phyloP scores from a whole-genome alignment of 768 basidiomycete species.

The Phanerochaete carnosa region DNA sequence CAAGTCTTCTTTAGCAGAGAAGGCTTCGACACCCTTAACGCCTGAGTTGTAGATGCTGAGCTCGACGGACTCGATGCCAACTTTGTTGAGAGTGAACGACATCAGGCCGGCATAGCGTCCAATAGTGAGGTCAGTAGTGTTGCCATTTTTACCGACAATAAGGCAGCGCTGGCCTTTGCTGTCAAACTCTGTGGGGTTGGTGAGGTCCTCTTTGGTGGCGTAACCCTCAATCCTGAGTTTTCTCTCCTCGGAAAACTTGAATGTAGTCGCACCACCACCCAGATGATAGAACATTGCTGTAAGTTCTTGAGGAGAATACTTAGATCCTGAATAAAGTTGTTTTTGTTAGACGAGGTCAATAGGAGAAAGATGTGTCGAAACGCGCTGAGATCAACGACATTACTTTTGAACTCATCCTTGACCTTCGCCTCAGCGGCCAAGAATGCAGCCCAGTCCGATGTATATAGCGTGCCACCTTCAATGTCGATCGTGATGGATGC shows the following conservation, averaged over 20 bases:
- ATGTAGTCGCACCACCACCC: conserved; percentile 10
- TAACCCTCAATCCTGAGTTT: conserved; percentile 28
- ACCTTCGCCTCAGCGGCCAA: conserved; percentile 20
- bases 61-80: conserved; percentile 28
- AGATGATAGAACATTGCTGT: conserved; percentile 22
- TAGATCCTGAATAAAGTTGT: conserved; percentile 28
- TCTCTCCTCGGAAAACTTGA: conserved; percentile 27
- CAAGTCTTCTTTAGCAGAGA: conserved; percentile 38
- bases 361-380: conserved; percentile 11
- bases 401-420: conserved; percentile 17
- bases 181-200: conserved; percentile 28
- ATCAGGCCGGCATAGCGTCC: conserved; percentile 33
- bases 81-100: conserved; percentile 27
- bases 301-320: conserved; percentile 21
- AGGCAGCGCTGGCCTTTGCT: conserved; percentile 26
- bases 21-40: conserved; percentile 26
- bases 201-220: conserved; percentile 24
- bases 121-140: conserved; percentile 33
- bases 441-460: conserved; percentile 24
- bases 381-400: conserved; percentile 23
- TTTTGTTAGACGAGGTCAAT: conserved; percentile 10
- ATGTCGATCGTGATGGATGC: conserved; percentile 20
- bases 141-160: conserved; percentile 36
- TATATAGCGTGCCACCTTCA: conserved; percentile 23
- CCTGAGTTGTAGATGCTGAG: conserved; percentile 35